Evolutionary conservation across 352 stramenopile genomes (phyloP).

Genomic region (Phytophthora sp.): DNA sequence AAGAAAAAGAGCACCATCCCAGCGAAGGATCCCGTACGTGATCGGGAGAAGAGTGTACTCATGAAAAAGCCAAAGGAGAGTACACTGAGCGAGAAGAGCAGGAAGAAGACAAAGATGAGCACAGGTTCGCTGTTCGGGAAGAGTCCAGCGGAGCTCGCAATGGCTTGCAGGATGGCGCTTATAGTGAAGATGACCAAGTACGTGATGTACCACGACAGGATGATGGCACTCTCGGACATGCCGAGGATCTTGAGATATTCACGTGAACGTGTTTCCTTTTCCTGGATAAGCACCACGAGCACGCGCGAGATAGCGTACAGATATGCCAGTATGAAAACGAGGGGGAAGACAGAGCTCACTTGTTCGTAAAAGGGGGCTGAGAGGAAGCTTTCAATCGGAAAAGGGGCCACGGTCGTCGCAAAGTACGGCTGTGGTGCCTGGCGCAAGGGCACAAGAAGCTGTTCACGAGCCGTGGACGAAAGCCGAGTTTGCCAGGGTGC

Average conservation of each 20-base stretch:
- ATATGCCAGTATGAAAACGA: constrained; percentile 90
- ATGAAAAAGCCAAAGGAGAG: constrained; percentile 75
- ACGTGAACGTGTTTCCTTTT: constrained; percentile 71
- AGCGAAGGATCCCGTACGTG: constrained; percentile 69
- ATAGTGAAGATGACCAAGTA: constrained; percentile 84
- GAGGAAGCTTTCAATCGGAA: constrained; percentile 55
- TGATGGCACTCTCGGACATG: constrained; percentile 60
- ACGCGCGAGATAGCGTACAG: constrained; percentile 75
- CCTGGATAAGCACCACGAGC: constrained; percentile 82
- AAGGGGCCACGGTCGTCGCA: constrained; percentile 38
- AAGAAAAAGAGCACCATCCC: constrained; percentile 90
- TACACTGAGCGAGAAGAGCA: constrained; percentile 69
- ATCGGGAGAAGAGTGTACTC: constrained; percentile 81
- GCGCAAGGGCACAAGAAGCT: constrained; percentile 47
- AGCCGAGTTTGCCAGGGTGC: constrained; percentile 11
- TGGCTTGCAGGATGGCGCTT: constrained; percentile 62
- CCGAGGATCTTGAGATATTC: constrained; percentile 81
- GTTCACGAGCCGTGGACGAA: constrained; percentile 18
- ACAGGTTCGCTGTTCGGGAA: constrained; percentile 51
- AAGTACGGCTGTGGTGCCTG: constrained; percentile 57
- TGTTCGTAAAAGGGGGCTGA: constrained; percentile 72
- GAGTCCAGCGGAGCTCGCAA: constrained; percentile 56
- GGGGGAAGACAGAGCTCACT: constrained; percentile 65
- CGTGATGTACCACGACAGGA: constrained; percentile 82
- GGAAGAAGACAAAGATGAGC: constrained; percentile 74